Evolutionary conservation across 2,329 filamentous ascomycete species (phyloP), one percentile per base, ranked within the genome.

Genomic region (Rhynchosporium graminicola): DNA sequence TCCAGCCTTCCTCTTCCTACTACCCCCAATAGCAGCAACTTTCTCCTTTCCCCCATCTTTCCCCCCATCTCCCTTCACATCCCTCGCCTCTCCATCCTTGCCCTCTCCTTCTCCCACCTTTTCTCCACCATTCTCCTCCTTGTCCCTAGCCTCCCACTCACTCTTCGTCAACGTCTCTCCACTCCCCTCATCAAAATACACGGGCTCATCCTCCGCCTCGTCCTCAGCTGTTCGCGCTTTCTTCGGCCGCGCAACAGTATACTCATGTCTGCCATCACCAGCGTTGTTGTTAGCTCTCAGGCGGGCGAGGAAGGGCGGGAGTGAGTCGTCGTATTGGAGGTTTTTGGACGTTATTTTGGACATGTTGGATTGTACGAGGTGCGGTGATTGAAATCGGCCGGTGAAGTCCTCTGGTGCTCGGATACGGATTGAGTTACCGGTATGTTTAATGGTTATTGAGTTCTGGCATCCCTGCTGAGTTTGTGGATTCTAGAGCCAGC

Each of bases 121-220:
- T 26, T 51, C 42, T 3, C 28, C 50, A 31, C 51, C 61, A 64
- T 68, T 72, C 63, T 66, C 67, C 62, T 71, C 68, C 29, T 64
- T 68, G 9, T 65, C 67, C 7, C 67, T 69, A 61, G 70, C 68
- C 56, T 65, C 71, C 73, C 65, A 70, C 62, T 76, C 74, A 15
- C 74, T 73, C 51, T 74, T 75, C 38, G 77, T 74, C 57, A 69
- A 62, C 4, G 73, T 82, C 36, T 87, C 82, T 60, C 91, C 88
- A 56, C 86, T 89, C 4, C 83, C 80, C 72, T 92, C 90, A 68
- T 94, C 84, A 3, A 95, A 85, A 57, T 91, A 86, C 0, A 91
- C 81, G 0, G 91, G 91, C 56, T 82, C 87, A 74, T 94, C 90
- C 68, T 94, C 90, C 12, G 88, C 89, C 64, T 92, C 86, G 46